Base-by-base conservation (phyloP, 495 filamentous ascomycete species). In the Lasiosphaeris hirsuta region DNA sequence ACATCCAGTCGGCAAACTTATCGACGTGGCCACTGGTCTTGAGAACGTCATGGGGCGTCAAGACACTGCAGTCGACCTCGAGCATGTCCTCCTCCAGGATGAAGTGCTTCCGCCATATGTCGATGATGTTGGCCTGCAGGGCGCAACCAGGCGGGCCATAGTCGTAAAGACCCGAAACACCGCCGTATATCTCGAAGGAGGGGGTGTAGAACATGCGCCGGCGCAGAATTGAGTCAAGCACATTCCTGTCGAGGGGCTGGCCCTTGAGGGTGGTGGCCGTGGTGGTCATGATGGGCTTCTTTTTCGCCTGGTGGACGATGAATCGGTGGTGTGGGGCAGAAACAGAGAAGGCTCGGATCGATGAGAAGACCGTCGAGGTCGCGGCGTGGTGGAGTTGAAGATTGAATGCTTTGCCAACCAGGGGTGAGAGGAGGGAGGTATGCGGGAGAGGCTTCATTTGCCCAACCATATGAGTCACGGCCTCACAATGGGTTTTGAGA, bases 1-100 rank as follows among this genome's bases (percentile, higher is more conserved):
- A 96, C 92, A 97, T 96, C 90, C 90, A 97, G 71, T 97, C 95
- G 63, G 91, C 88, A 71, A 97, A 98, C 72, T 95, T 95, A 62
- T 97, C 94, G 51, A 97, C 94, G 74, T 98, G 94, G 57, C 95
- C 94, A 68, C 86, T 90, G 19, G 94, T 97, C 83, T 97, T 96
- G 44, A 98, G 80, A 10, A 97, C 90, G 40, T 93, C 89, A 58
- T 90, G 81, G 18, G 94, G 94, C 51, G 90, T 95, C 62, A 95
- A 70, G 71, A 88, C 89, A 10, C 84, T 90, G 71, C 88, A 92
- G 71, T 95, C 90, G 39, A 95, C 84, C 75, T 95, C 90, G 43
- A 95, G 78, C 89, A 94, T 93, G 72, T 93, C 87, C 74, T 94
- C 90, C 78, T 94, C 90, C 30, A 75, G 78, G 39, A 94, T 81